Evolutionary conservation across 225 moss, liverwort and hornwort genomes (phyloP), one percentile per base, ranked within the genome.

Genomic region (Neckera pumila): DNA sequence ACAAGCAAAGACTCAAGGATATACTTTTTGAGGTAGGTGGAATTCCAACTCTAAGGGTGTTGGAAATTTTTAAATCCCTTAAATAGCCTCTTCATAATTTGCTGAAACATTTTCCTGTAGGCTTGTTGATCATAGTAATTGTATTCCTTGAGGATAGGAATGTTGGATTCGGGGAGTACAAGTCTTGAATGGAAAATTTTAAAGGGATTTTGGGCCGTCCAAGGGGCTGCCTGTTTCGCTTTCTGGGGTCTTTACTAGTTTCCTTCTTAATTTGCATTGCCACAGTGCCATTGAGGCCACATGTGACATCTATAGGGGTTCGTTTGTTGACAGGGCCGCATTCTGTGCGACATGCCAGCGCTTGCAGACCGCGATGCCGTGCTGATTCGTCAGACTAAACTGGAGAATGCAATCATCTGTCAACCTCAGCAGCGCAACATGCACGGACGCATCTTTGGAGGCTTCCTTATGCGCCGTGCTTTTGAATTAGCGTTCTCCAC

Each of bases 361-460:
- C 94, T 98, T 76, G 98, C 98, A 38, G 97, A 97, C 83, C 93
- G 95, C 82, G 93, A 96, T 79, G 56, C 88, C 23, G 92, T 98
- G 72, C 89, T 98, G 75, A 96, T 97, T 66, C 92, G 93, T 42
- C 94, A 97, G 40, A 98, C 98, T 23, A 95, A 93, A 88, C 85
- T 97, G 75, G 95, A 98, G 84, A 97, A 98, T 84, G 95, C 96
- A 43, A 95, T 98, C 19, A 94, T 98, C 54, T 98, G 98, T 89
- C 98, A 98, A 90, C 98, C 98, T 58, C 98, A 98, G 86, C 97
- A 98, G 82, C 92, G 98, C 59, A 98, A 98, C 86, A 95, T 98
- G 95, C 98, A 98, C 81, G 98, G 98, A 30, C 97, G 98, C 43
- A 97, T 98, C 81, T 98, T 98, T 86, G 98, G 98, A 76, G 98